Evolutionary conservation across 768 basidiomycete genomes (phyloP), one percentile per base, ranked within the genome.

Genomic region (Suillus hirtellus): DNA sequence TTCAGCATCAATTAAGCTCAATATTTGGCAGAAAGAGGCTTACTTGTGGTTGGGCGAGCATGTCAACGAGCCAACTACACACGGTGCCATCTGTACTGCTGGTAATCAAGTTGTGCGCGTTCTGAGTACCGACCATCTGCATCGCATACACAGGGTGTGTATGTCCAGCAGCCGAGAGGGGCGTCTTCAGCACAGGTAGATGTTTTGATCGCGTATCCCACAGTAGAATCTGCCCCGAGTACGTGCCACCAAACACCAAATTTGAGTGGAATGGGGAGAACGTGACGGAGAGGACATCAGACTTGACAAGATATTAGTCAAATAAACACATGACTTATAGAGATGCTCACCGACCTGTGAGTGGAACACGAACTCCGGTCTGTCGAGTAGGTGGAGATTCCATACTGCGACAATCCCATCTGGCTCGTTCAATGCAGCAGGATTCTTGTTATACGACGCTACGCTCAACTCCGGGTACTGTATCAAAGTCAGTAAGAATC

Each of bases 131-230:
- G 19, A 99, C 93, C 89, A 98, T 95, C 68, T 92, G 89, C 89
- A 99, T 97, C 0, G 94, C 92, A 78, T 99, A 99, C 44, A 99
- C 93, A 0, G 97, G 97, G 76, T 99, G 96, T 4, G 97, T 99
- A 73, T 99, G 97, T 0, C 97, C 97, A 35, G 94, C 89, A 1
- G 96, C 94, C 17, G 96, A 97, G 46, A 99, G 77, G 0, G 97
- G 97, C 6, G 97, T 97, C 79, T 99, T 99, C 56, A 98, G 81
- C 3, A 99, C 95, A 0, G 97, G 97, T 2, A 98, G 80, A 73
- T 97, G 95, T 73, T 96, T 96, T 2, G 96, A 94, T 54, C 97
- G 89, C 9, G 96, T 99, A 71, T 99, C 97, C 97, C 97, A 99
- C 0, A 99, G 84, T 34, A 99, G 80, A 65, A 99, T 96, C 77